Evolutionary conservation across 2,329 filamentous ascomycete species (phyloP).

Genomic region (Diaporthe amygdali): DNA sequence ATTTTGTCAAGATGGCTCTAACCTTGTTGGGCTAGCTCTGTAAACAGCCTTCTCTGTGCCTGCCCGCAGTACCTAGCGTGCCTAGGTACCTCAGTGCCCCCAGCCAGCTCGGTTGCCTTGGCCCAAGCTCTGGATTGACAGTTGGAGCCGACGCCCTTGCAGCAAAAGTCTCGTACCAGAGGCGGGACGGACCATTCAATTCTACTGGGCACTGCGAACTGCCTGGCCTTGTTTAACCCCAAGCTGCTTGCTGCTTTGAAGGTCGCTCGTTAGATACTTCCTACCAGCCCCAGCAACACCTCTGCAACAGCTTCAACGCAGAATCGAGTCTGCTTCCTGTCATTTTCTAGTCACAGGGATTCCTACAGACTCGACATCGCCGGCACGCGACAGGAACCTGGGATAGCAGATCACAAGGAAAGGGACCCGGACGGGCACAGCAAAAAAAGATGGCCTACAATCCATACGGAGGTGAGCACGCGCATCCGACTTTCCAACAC

Average conservation of each 20-base stretch:
- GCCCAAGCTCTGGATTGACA: not conserved
- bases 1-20: not conserved
- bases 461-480: constrained; percentile 61
- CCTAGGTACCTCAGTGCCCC: no score
- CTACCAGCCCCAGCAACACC: not conserved
- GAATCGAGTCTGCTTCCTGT: not conserved
- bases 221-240: not conserved
- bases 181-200: not conserved
- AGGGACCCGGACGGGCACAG: not conserved
- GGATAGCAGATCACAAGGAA: not conserved
- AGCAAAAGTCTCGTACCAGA: not conserved
- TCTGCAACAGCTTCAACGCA: not conserved
- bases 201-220: not conserved
- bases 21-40: not conserved
- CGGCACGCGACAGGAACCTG: not conserved
- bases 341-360: not conserved
- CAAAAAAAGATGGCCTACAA: constrained; percentile 59
- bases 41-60: not conserved
- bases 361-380: not conserved
- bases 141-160: not conserved
- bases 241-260: not conserved
- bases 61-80: no score
- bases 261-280: not conserved
- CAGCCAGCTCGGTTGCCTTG: no score
- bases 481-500: not conserved